Evolutionary conservation across 2,329 filamentous ascomycete species (phyloP).

Genomic region (Fusarium equiseti): DNA sequence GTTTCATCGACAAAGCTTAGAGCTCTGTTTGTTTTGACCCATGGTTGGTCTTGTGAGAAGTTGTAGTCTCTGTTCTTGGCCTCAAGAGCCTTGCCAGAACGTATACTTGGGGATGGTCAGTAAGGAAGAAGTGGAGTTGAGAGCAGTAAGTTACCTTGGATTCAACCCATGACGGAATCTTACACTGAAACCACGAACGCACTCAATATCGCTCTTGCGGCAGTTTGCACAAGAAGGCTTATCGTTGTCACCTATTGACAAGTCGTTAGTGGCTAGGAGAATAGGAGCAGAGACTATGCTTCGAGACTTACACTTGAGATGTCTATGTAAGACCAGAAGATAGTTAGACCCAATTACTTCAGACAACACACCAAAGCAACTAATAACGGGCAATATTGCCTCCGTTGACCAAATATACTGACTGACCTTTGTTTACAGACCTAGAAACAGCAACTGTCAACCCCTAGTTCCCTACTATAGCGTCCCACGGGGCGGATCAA

Average conservation of each 20-base stretch:
- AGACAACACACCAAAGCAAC: neutral
- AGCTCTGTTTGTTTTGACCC: constrained; percentile 45
- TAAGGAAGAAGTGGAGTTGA: neutral
- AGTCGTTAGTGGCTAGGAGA: neutral
- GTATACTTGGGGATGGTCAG: constrained; percentile 33
- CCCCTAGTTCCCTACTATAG: neutral
- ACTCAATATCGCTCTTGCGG: constrained; percentile 44
- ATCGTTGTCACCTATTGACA: constrained; percentile 38
- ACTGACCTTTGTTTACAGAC: constrained; percentile 44
- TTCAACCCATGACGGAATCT: constrained; percentile 48
- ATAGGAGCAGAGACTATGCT: neutral
- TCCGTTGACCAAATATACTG: constrained; percentile 18
- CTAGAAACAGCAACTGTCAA: constrained; percentile 28
- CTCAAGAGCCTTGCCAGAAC: constrained; percentile 33
- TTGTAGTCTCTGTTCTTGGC: constrained; percentile 36
- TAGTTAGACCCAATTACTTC: constrained; percentile 14
- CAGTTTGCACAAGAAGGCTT: constrained; percentile 45
- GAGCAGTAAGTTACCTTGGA: constrained; percentile 26
- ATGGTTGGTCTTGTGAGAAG: constrained; percentile 47
- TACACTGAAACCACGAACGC: constrained; percentile 46
- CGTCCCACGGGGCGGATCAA: neutral
- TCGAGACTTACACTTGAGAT: constrained; percentile 42
- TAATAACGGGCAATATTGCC: constrained; percentile 20
- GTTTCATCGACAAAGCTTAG: constrained; percentile 50
- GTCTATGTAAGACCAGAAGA: constrained; percentile 16